Evolutionary conservation across 2,329 filamentous ascomycete genomes (phyloP).

Genomic region (Diaporthe velutina): DNA sequence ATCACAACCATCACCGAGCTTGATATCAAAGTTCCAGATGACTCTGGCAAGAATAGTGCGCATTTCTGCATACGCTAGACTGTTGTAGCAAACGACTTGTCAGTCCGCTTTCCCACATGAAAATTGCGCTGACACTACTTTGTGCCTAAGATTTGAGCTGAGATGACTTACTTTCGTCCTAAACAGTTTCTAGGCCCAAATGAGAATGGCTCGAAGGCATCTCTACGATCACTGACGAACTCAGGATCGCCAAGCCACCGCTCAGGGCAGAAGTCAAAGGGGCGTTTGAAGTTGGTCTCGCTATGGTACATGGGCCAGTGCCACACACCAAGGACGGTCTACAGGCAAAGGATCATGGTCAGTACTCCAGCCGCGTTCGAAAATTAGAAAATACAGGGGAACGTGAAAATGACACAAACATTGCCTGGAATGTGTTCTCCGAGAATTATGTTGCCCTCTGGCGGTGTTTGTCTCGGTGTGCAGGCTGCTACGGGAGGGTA

Average conservation of each 20-base stretch:
- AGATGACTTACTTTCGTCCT: constrained; percentile 50
- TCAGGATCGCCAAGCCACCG: constrained; percentile 47
- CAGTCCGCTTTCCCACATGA: not conserved
- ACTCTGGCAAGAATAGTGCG: constrained; percentile 59
- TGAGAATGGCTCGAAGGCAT: constrained; percentile 54
- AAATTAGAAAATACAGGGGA: no score
- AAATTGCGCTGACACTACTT: no score
- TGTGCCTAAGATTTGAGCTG: no score
- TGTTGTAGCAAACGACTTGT: not conserved
- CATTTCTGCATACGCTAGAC: constrained; percentile 61
- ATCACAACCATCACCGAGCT: constrained; percentile 48
- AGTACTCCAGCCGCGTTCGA: not conserved
- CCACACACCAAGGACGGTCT: constrained; percentile 44
- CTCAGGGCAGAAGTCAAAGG: constrained; percentile 51
- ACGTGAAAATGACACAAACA: not conserved
- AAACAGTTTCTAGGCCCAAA: constrained; percentile 56
- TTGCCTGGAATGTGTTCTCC: constrained; percentile 40
- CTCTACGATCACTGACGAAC: constrained; percentile 47
- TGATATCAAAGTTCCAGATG: constrained; percentile 60
- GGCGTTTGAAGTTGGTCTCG: constrained; percentile 51
- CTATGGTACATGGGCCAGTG: constrained; percentile 50
- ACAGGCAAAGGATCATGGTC: not conserved
- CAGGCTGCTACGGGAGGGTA: constrained; percentile 48
- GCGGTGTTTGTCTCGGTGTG: constrained; percentile 39
- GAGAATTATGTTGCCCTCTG: constrained; percentile 39